Evolutionary conservation across 768 basidiomycete species (phyloP).

Genomic region (Tricholoma saponaceum): DNA sequence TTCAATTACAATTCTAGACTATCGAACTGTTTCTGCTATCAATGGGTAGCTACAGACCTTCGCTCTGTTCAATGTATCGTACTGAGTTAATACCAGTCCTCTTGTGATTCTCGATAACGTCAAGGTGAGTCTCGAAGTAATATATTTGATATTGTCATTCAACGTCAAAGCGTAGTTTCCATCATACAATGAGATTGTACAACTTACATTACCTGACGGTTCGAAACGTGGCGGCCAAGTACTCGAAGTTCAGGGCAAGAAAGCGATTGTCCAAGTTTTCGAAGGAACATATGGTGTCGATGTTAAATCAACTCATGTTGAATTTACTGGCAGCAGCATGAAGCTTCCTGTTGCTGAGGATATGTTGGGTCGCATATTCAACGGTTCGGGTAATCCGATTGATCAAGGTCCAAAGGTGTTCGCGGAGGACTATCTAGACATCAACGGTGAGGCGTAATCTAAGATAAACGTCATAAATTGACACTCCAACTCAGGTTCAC

Average conservation of each 20-base stretch:
- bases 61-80: conserved; percentile 6
- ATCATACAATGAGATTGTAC: conserved; percentile 97
- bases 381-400: conserved; percentile 96
- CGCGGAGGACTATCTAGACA: conserved; percentile 98
- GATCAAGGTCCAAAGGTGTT: conserved; percentile 99
- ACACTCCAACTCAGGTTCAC: conserved; percentile 61
- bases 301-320: conserved; percentile 95
- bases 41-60: conserved; percentile 61
- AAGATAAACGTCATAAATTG: conserved; percentile 6
- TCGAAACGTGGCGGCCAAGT: conserved; percentile 95
- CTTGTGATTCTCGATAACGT: conserved; percentile 97
- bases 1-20: conserved; percentile 52
- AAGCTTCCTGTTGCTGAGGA: conserved; percentile 98
- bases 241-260: conserved; percentile 96
- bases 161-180: conserved; percentile 60
- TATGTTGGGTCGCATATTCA: conserved; percentile 99
- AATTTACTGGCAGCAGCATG: conserved; percentile 98
- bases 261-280: conserved; percentile 98
- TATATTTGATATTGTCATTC: conserved; percentile 2
- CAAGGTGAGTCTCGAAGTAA: conserved; percentile 56
- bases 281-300: conserved; percentile 98
- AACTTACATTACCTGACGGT: conserved; percentile 92
- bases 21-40: conserved; percentile 97
- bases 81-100: conserved; percentile 49
- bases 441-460: conserved; percentile 69